These are phyloP conservation scores for Kodamaea plutei DNA, from an alignment of 1,139 yeast genomes.

Conservation along the genomic window DNA sequence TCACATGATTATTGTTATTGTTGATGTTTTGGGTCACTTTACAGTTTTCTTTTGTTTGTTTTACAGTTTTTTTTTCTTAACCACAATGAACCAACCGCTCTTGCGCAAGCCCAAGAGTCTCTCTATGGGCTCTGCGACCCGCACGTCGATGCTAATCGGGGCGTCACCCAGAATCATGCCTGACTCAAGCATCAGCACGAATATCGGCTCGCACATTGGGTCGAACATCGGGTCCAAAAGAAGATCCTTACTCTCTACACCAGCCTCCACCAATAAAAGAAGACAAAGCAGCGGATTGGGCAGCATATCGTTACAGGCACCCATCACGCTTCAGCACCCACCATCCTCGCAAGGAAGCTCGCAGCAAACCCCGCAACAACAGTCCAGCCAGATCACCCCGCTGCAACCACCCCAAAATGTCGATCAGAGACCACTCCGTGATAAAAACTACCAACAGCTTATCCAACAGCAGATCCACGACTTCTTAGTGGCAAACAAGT, in stretches of 20 bases:
- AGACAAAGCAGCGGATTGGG: constrained; percentile 23
- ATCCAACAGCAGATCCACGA: constrained; percentile 67
- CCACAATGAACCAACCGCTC: too few species aligned
- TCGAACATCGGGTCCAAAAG: too few species aligned
- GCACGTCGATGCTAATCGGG: constrained; percentile 25
- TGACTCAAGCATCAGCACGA: constrained; percentile 8
- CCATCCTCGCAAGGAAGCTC: constrained; percentile 12
- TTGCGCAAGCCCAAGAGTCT: too few species aligned
- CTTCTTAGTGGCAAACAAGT: constrained; percentile 57
- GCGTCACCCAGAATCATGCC: constrained; percentile 8
- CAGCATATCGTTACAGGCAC: constrained; percentile 4
- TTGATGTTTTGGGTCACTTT: too few species aligned
- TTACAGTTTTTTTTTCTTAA: too few species aligned
- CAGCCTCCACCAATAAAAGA: constrained; percentile 34
- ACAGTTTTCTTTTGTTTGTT: too few species aligned
- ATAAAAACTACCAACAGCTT: constrained; percentile 58
- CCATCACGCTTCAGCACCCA: constrained; percentile 8
- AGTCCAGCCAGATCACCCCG: constrained; percentile 10
- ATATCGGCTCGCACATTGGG: too few species aligned
- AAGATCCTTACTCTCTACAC: constrained; percentile 36
- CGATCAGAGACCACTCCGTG: constrained; percentile 79
- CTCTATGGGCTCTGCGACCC: constrained; percentile 34
- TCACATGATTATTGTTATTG: too few species aligned
- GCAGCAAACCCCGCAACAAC: constrained; percentile 17
- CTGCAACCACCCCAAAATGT: constrained; percentile 9